Percentiles rank a stretch among this genome's conserved stretches.
Conservation (phyloP, 2,329 filamentous ascomycete genomes). For the Diatrype stigma region DNA sequence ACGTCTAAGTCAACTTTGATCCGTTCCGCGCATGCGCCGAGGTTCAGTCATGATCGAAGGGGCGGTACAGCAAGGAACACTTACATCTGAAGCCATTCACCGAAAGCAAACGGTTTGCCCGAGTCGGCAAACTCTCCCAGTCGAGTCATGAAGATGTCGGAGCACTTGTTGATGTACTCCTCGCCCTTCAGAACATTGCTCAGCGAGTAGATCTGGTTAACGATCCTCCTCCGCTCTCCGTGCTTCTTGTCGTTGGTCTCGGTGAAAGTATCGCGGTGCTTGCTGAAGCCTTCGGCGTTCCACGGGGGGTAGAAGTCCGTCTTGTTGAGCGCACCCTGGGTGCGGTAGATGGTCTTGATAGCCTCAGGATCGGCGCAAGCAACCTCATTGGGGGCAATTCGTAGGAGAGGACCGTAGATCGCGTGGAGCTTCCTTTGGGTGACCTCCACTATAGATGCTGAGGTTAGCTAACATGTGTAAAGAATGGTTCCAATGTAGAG, state of each 20-base stretch:
- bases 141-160: constrained; percentile 6
- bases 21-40: no score
- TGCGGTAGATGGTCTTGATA: constrained; percentile 11
- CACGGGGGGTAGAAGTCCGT: constrained; percentile 11
- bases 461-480: no score
- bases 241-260: constrained; percentile 11
- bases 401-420: constrained; percentile 7
- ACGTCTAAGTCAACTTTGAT: no score
- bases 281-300: constrained; percentile 9
- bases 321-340: constrained; percentile 9
- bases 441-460: constrained; percentile 1
- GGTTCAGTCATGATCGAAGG: no score
- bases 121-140: constrained; percentile 5
- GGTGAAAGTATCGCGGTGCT: constrained; percentile 9
- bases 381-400: constrained; percentile 11
- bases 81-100: constrained; percentile 10
- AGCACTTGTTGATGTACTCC: constrained; percentile 10
- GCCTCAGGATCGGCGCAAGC: constrained; percentile 9
- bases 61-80: background rate
- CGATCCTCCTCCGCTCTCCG: constrained; percentile 9
- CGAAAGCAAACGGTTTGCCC: constrained; percentile 5
- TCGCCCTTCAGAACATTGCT: constrained; percentile 10
- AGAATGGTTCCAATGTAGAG: no score
- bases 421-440: constrained; percentile 6
- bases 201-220: constrained; percentile 11